Percentiles rank a stretch among this genome's conserved stretches.
Evolutionary conservation across 2,329 filamentous ascomycete species (phyloP).

Genomic region (Grosmannia serpens): DNA sequence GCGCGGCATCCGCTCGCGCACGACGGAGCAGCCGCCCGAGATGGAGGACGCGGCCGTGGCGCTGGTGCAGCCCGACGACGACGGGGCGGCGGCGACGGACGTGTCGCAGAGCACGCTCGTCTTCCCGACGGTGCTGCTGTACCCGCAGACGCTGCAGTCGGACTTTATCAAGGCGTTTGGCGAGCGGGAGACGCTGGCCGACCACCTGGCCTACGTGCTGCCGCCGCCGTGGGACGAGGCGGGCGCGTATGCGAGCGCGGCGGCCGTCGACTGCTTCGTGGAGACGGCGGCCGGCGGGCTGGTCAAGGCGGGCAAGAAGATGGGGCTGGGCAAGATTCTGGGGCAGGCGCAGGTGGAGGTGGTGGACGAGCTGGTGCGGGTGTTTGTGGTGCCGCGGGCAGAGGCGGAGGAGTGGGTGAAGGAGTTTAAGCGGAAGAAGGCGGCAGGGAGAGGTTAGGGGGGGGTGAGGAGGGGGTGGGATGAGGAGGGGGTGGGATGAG

Average conservation of each 20-base stretch:
- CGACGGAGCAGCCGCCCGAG: slow-evolving; percentile 63
- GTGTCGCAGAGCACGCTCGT: slow-evolving; percentile 60
- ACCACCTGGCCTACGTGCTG: slow-evolving; percentile 77
- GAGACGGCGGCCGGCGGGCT: slow-evolving; percentile 71
- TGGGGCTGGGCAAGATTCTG: slow-evolving; percentile 64
- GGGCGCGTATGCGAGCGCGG: slow-evolving; percentile 59
- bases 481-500: too few species aligned
- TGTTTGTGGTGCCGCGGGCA: slow-evolving; percentile 68
- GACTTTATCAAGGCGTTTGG: slow-evolving; percentile 85
- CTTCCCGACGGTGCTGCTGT: slow-evolving; percentile 75
- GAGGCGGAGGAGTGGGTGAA: slow-evolving; percentile 66
- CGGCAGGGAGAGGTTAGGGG: slow-evolving; percentile 28
- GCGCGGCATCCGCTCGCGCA: slow-evolving; percentile 56
- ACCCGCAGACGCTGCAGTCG: slow-evolving; percentile 68
- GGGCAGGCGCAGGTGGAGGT: slow-evolving; percentile 66
- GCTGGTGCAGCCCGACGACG: slow-evolving; percentile 41
- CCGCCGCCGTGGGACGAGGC: slow-evolving; percentile 73
- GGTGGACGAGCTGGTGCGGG: slow-evolving; percentile 70
- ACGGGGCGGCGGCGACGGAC: slow-evolving; percentile 34
- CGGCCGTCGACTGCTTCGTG: slow-evolving; percentile 74
- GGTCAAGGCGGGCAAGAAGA: slow-evolving; percentile 81
- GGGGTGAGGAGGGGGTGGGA: neutral
- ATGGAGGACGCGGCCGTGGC: slow-evolving; percentile 71
- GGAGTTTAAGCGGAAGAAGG: slow-evolving; percentile 71
- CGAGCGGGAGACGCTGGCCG: slow-evolving; percentile 62